Percentiles rank a stretch among this genome's conserved stretches.
Conservation (phyloP, 176 grass and related monocot genomes). For the Oropetium thomaeum region DNA sequence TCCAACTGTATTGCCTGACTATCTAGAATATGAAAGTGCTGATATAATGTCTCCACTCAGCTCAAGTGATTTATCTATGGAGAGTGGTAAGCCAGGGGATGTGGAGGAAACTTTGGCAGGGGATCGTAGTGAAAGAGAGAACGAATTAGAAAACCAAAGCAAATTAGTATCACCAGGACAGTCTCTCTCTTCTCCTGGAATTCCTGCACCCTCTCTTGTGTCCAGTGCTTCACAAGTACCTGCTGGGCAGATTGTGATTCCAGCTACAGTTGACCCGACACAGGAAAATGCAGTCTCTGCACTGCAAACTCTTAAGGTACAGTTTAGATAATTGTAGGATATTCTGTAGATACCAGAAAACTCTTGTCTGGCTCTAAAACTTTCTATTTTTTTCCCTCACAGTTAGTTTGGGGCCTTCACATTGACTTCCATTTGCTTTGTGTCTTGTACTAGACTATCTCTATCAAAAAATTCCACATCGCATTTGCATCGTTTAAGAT, state of each 20-base stretch:
- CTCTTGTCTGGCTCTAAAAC: background rate
- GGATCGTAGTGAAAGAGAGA: conserved; percentile 16
- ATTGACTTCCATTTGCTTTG: background rate
- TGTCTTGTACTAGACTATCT: background rate
- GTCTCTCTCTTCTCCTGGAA: conserved; percentile 58
- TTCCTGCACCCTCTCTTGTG: conserved; percentile 69
- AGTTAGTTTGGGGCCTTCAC: background rate
- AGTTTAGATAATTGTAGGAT: background rate
- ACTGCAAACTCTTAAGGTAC: conserved; percentile 87
- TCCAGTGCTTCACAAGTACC: conserved; percentile 55
- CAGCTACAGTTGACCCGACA: conserved; percentile 64
- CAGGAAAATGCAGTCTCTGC: conserved; percentile 69
- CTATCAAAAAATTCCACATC: background rate
- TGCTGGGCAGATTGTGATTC: conserved; percentile 71
- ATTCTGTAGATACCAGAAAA: background rate
- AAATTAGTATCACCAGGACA: conserved; percentile 9
- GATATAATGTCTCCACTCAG: conserved; percentile 18
- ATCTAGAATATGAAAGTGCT: conserved; percentile 28
- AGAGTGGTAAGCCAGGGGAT: background rate
- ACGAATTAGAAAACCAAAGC: conserved; percentile 21
- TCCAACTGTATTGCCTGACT: conserved; percentile 9
- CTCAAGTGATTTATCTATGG: conserved; percentile 24
- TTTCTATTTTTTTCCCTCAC: conserved; percentile 25
- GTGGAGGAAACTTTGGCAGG: background rate
- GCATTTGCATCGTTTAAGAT: conserved; percentile 17